Base-by-base conservation (phyloP, 140 eudicot genomes). In the Stevia rebaudiana region DNA sequence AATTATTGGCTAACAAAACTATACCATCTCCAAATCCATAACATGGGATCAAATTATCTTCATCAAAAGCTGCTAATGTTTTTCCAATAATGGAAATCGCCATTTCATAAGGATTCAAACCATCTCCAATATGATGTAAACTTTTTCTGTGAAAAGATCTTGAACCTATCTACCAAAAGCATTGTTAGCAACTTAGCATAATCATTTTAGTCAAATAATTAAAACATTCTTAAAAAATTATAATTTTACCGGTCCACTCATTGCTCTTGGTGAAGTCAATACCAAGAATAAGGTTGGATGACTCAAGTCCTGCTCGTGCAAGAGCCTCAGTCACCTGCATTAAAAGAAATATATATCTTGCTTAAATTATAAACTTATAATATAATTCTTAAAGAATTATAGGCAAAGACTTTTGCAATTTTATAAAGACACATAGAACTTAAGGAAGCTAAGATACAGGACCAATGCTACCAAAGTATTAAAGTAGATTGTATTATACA, bases 21-120 rank as follows among this genome's bases (percentile, higher is more conserved):
- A 65, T 94, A 94, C 99, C 99, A 68, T 94, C 99, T 72, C 99
- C 99, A 74, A 94, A 94, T 60, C 99, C 99, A 63, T 62, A 94
- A 67, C 99, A 94, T 12, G 97, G 97, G 55, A 92, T 92, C 80
- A 92, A 69, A 71, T 92, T 92, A 76, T 92, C 99, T 43, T 92
- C 99, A 56, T 92, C 99, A 64, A 92, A 92, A 46, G 94, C 83
- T 39, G 94, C 86, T 61, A 92, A 76, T 48, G 99, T 92, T 78
- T 83, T 88, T 71, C 97, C 99, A 37, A 92, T 85, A 53, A 92
- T 92, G 35, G 95, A 75, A 61, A 92, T 88, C 15, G 97, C 97
- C 80, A 74, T 81, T 57, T 92, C 82, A 67, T 92, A 92, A 16
- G 99, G 99, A 74, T 92, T 92, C 18, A 36, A 47, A 58, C 67